A percentile compares a stretch with the other conserved stretches of the same genome.
Conservation (phyloP, 2,329 filamentous ascomycete genomes). For the Davidsoniella eucalypti region DNA sequence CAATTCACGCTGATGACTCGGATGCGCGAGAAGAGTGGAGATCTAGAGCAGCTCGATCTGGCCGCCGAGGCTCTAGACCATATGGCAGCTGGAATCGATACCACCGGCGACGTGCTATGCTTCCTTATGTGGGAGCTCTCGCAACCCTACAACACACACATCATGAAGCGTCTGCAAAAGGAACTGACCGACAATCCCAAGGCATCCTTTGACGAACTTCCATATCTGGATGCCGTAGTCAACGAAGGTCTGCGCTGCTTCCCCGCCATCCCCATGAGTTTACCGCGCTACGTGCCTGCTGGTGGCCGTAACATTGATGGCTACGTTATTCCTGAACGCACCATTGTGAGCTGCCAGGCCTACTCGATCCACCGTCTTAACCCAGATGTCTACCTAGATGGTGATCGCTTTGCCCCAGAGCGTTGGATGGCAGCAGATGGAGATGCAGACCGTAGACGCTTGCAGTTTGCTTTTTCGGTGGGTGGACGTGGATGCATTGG, state of each 20-base stretch:
- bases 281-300: constrained; percentile 41
- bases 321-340: constrained; percentile 33
- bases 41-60: constrained; percentile 35
- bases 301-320: constrained; percentile 40
- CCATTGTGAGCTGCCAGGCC: constrained; percentile 44
- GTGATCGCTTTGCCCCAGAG: constrained; percentile 63
- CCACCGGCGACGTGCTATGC: constrained; percentile 51
- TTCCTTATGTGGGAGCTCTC: constrained; percentile 59
- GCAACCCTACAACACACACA: constrained; percentile 32
- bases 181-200: constrained; percentile 32
- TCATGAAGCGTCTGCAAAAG: constrained; percentile 35
- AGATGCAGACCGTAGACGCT: constrained; percentile 49
- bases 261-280: constrained; percentile 49
- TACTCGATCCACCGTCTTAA: constrained; percentile 44
- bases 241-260: constrained; percentile 46
- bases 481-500: constrained; percentile 51
- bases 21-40: constrained; percentile 32
- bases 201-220: constrained; percentile 30
- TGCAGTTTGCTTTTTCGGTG: constrained; percentile 49
- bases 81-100: constrained; percentile 57
- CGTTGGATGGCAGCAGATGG: constrained; percentile 65
- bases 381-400: constrained; percentile 55
- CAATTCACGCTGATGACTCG: constrained; percentile 42
- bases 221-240: constrained; percentile 46
- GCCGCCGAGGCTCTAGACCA: constrained; percentile 56